Percentiles rank a stretch among this genome's conserved stretches.
These are phyloP conservation scores for Biscogniauxia mediterranea DNA, from an alignment of 2,329 filamentous ascomycete genomes.

Conservation along the genomic window DNA sequence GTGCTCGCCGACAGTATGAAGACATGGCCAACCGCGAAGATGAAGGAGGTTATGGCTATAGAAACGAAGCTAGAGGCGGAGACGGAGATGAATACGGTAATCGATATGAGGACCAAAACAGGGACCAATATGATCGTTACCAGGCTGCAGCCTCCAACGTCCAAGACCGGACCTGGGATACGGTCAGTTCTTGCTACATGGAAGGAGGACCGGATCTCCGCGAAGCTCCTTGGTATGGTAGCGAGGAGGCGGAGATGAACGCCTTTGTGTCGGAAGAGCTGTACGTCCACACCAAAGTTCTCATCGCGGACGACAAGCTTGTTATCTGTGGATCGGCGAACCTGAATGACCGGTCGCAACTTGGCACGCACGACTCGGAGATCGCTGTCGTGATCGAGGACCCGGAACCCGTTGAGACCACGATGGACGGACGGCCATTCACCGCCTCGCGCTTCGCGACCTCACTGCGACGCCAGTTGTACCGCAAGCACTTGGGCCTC, in stretches of 20 bases:
- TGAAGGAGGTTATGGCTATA: slow-evolving; percentile 7
- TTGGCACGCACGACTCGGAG: slow-evolving; percentile 82
- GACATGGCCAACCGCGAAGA: slow-evolving; percentile 45
- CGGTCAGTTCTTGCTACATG: slow-evolving; percentile 81
- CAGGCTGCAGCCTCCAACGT: slow-evolving; percentile 64
- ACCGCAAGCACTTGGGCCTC: slow-evolving; percentile 87
- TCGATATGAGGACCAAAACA: slow-evolving; percentile 34
- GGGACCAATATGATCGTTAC: slow-evolving; percentile 63
- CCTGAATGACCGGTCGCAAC: slow-evolving; percentile 85
- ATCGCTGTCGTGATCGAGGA: slow-evolving; percentile 90
- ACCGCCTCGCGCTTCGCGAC: slow-evolving; percentile 73
- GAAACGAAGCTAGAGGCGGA: slow-evolving; percentile 17
- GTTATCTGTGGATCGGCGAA: slow-evolving; percentile 87
- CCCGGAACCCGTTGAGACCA: slow-evolving; percentile 63
- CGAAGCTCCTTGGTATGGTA: slow-evolving; percentile 53
- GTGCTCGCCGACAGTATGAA: slow-evolving; percentile 63
- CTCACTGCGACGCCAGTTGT: slow-evolving; percentile 79
- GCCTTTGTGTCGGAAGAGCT: slow-evolving; percentile 68
- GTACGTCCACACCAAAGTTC: slow-evolving; percentile 77
- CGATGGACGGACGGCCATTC: slow-evolving; percentile 72
- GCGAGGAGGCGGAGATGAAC: slow-evolving; percentile 54
- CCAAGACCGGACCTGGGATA: slow-evolving; percentile 64
- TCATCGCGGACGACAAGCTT: slow-evolving; percentile 83
- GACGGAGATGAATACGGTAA: slow-evolving; percentile 22
- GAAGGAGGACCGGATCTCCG: slow-evolving; percentile 69